Conservation (phyloP, 495 filamentous ascomycete genomes). For the Cenococcum geophilum region DNA sequence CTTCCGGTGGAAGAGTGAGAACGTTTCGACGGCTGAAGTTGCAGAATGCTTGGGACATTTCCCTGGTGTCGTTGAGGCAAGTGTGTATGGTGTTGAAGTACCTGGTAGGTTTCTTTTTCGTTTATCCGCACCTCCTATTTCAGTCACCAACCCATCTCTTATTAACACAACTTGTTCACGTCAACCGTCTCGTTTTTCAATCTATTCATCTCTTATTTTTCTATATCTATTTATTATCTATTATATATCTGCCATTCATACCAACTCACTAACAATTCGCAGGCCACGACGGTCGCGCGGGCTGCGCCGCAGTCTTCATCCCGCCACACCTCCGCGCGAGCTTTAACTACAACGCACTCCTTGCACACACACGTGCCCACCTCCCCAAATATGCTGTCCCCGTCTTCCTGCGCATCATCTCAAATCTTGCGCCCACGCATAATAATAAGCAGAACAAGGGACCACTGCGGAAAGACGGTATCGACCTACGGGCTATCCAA, state of each 20-base stretch:
- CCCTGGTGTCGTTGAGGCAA: conserved; percentile 65
- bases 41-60: conserved; percentile 59
- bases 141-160: too few relatives aligned
- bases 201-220: too few relatives aligned
- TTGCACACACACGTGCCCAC: conserved; percentile 46
- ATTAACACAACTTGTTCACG: too few relatives aligned
- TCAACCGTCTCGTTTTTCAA: too few relatives aligned
- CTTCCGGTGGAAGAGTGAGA: conserved; percentile 79
- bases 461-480: conserved; percentile 62
- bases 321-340: conserved; percentile 18
- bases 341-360: conserved; percentile 34
- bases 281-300: conserved; percentile 39
- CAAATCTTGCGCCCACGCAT: conserved; percentile 58
- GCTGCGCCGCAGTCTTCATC: conserved; percentile 40
- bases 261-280: background rate
- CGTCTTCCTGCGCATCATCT: conserved; percentile 61
- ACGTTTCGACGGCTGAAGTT: conserved; percentile 75
- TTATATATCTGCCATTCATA: too few relatives aligned
- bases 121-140: background rate
- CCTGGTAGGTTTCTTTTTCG: conserved; percentile 38
- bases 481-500: conserved; percentile 46
- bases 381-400: conserved; percentile 74
- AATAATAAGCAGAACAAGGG: conserved; percentile 85
- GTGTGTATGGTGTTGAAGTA: conserved; percentile 69
- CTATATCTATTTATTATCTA: too few relatives aligned